Base-by-base conservation (phyloP, 208 protist genomes). In the Trypanosoma lewisi region DNA sequence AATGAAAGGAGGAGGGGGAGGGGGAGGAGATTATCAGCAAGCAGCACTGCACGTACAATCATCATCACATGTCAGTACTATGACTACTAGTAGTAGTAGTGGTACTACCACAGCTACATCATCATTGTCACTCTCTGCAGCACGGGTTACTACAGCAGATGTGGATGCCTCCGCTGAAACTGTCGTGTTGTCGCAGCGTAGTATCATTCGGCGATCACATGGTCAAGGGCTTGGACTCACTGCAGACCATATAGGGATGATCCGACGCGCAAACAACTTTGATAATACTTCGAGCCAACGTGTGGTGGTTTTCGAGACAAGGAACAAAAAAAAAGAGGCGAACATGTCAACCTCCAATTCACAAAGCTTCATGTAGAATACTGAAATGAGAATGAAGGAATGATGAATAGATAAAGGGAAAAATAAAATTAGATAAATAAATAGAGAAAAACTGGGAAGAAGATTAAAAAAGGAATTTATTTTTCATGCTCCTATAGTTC, bases 201-300 rank as follows among this genome's bases (percentile, higher is more conserved):
- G 49, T 34, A 37, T 58, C 11, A 57, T 61, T 23, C 33, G 61
- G 23, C 49, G 33, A 39, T 45, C 67, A 21, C 44, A 60, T 0
- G 61, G 58, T 19, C 17, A 2, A 34, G 33, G 58, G 28, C 8
- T 65, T 47, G 39, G 50, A 30, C 65, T 95, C 3, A 82, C 83
- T 1, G 44, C 58, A 17, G 70, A 85, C 51, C 83, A 86, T 56
- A 84, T 95, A 28, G 81, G 81, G 0, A 89, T 89, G 78, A 91
- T 95, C 73, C 77, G 82, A 25, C 85, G 85, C 28, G 64, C 79
- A 39, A 95, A 95, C 60, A 89, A 65, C 66, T 95, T 91, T 54
- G 83, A 93, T 51, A 85, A 87, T 60, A 89, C 81, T 2, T 82
- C 85, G 5, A 84, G 73, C 2, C 72, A 91, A 74, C 73, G 78